Conservation (phyloP, 345 rosid species). For the Hibiscus trionum region DNA sequence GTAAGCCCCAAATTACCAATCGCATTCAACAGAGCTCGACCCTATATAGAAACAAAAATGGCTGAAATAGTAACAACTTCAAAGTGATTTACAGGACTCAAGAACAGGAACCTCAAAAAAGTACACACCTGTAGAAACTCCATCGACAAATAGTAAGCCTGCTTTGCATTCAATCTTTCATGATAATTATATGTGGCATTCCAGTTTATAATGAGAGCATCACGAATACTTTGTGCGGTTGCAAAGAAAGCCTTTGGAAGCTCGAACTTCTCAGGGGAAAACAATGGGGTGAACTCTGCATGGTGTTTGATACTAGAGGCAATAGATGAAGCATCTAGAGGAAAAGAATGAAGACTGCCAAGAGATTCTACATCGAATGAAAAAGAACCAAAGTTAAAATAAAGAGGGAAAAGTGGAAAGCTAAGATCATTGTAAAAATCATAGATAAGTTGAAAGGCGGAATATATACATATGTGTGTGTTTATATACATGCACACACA, state of each 20-base stretch:
- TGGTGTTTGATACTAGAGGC: conserved; percentile 61
- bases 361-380: conserved; percentile 21
- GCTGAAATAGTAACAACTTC: conserved; percentile 2
- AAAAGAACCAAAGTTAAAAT: background rate
- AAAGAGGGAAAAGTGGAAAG: background rate
- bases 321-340: conserved; percentile 47
- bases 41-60: background rate
- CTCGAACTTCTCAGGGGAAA: conserved; percentile 58
- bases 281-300: conserved; percentile 60
- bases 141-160: conserved; percentile 73
- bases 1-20: conserved; percentile 66
- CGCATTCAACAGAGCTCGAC: conserved; percentile 38
- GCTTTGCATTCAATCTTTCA: conserved; percentile 54
- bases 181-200: conserved; percentile 54
- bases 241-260: conserved; percentile 66
- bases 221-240: conserved; percentile 69
- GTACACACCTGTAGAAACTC: conserved; percentile 66
- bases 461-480: too few relatives aligned
- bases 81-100: conserved; percentile 1
- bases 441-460: background rate
- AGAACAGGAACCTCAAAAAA: background rate
- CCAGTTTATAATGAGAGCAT: conserved; percentile 58
- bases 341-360: conserved; percentile 19
- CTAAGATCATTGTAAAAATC: background rate
- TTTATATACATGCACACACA: background rate